These are phyloP conservation scores for Prinsepia uniflora DNA, from an alignment of 306 rosid species.

Conservation along the genomic window DNA sequence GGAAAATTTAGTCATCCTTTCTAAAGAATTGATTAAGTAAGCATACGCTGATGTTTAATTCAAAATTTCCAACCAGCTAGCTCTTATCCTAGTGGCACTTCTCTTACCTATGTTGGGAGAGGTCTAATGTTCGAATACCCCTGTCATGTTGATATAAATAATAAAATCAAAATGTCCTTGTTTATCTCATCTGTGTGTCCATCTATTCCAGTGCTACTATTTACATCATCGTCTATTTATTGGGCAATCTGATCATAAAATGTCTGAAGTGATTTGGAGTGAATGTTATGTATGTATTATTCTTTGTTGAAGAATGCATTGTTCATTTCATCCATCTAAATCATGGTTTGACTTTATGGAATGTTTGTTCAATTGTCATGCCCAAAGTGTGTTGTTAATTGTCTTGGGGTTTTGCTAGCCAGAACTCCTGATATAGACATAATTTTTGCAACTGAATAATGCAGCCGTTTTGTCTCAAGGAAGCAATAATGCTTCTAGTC, in stretches of 20 bases:
- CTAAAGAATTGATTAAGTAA: neutral
- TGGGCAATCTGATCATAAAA: neutral
- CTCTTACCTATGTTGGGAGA: no score
- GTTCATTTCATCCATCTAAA: neutral
- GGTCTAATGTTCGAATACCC: no score
- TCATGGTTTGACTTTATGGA: neutral
- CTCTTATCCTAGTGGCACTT: no score
- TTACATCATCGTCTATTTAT: neutral
- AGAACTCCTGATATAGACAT: conserved; percentile 1
- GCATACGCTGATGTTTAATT: neutral
- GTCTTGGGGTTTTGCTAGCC: neutral
- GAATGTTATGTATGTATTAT: neutral
- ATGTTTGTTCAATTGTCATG: neutral
- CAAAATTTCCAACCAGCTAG: neutral
- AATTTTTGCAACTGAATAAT: conserved; percentile 10
- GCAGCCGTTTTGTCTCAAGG: conserved; percentile 49
- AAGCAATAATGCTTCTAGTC: conserved; percentile 51
- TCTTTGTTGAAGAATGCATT: neutral
- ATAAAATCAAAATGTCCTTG: no score
- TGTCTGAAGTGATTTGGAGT: neutral
- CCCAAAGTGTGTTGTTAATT: neutral
- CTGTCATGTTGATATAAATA: no score
- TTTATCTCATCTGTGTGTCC: neutral
- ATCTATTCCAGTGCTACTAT: neutral
- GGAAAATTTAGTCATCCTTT: no score